These are phyloP conservation scores for Paraglomus occultum DNA, from an alignment of 192 early-diverging fungal species.

Conservation along the genomic window DNA sequence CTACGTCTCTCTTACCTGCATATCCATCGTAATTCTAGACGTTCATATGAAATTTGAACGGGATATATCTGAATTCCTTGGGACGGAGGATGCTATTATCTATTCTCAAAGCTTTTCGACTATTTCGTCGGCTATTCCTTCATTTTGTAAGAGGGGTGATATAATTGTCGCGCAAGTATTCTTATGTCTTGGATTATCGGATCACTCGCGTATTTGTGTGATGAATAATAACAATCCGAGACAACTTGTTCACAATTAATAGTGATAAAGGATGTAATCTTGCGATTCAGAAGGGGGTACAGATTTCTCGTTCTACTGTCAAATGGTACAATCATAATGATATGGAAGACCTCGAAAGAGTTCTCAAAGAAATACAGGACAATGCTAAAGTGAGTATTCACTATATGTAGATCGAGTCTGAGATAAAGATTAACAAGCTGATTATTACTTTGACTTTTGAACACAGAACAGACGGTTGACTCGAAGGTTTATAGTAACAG, in stretches of 20 bases:
- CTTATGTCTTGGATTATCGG: neutral
- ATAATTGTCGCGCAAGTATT: conserved; percentile 78
- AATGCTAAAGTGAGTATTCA: conserved; percentile 54
- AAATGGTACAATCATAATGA: conserved; percentile 97
- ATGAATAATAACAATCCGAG: conserved; percentile 12
- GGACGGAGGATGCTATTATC: conserved; percentile 82
- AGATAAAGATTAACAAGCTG: conserved; percentile 13
- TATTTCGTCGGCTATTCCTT: conserved; percentile 88
- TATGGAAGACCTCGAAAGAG: conserved; percentile 88
- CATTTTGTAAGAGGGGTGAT: conserved; percentile 96
- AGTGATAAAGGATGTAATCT: conserved; percentile 90
- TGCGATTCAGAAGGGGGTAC: conserved; percentile 85
- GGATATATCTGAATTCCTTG: conserved; percentile 80
- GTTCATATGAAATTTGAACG: conserved; percentile 94
- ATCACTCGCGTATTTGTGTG: neutral
- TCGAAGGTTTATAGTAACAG: conserved; percentile 90
- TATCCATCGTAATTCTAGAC: conserved; percentile 49
- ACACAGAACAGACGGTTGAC: conserved; percentile 63
- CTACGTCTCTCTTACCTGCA: neutral
- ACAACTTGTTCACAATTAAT: conserved; percentile 17
- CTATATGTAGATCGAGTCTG: too few relatives aligned
- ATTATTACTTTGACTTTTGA: conserved; percentile 4
- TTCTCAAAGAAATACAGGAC: conserved; percentile 70
- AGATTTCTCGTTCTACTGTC: conserved; percentile 87
- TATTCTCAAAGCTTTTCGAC: conserved; percentile 96